Percentiles rank a stretch among this genome's conserved stretches.
Conservation (phyloP, 2,329 filamentous ascomycete genomes). For the Thielaviopsis musarum region DNA sequence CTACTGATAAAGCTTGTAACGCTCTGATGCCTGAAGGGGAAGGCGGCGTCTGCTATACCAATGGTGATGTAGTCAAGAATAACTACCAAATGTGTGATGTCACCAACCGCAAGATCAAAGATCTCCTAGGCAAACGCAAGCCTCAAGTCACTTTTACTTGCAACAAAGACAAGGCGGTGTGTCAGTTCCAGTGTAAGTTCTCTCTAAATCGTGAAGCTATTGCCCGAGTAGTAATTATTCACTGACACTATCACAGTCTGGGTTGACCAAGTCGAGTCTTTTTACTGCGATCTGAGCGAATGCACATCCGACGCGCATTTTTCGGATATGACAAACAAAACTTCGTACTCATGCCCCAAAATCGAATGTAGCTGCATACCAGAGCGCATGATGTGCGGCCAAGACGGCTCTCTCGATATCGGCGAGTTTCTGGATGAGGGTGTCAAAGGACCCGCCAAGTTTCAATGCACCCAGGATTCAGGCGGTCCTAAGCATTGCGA, state of each 20-base stretch:
- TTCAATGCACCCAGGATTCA: slow-evolving; percentile 53
- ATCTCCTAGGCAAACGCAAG: slow-evolving; percentile 66
- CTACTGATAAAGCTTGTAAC: slow-evolving; percentile 66
- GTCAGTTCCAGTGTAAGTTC: slow-evolving; percentile 80
- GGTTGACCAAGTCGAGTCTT: slow-evolving; percentile 86
- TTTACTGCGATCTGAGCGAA: slow-evolving; percentile 79
- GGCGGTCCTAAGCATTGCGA: slow-evolving; percentile 50
- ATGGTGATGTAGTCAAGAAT: slow-evolving; percentile 77
- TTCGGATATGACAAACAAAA: slow-evolving; percentile 57
- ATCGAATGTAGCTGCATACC: slow-evolving; percentile 78
- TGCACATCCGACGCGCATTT: slow-evolving; percentile 60
- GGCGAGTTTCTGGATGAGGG: slow-evolving; percentile 68
- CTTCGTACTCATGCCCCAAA: slow-evolving; percentile 68
- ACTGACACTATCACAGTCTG: slow-evolving; percentile 45
- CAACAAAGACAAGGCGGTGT: slow-evolving; percentile 54
- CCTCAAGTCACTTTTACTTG: slow-evolving; percentile 94
- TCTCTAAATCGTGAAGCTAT: neutral
- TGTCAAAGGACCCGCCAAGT: slow-evolving; percentile 77
- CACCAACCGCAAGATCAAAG: slow-evolving; percentile 84
- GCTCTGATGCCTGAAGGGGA: slow-evolving; percentile 69
- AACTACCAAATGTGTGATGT: slow-evolving; percentile 98
- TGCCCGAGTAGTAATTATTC: neutral
- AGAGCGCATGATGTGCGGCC: slow-evolving; percentile 85
- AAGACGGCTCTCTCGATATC: slow-evolving; percentile 80
- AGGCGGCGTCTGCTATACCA: slow-evolving; percentile 80